These are phyloP conservation scores for Prinsepia uniflora DNA, from an alignment of 306 rosid genomes.

Conservation along the genomic window DNA sequence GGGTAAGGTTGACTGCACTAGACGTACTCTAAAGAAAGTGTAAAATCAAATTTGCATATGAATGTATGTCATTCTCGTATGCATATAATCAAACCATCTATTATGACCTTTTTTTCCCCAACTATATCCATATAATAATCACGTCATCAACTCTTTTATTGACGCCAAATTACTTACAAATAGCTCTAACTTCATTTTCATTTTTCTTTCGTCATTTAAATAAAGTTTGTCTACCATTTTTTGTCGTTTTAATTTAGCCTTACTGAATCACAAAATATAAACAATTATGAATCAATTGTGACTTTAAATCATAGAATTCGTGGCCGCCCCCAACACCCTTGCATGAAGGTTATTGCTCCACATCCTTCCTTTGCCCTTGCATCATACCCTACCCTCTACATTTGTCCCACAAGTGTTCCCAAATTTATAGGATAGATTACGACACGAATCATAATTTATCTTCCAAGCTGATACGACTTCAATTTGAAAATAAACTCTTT, in stretches of 20 bases:
- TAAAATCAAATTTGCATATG: neutral
- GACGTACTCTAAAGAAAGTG: too few relatives aligned
- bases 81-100: neutral
- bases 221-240: too few relatives aligned
- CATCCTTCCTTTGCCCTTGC: neutral
- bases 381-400: neutral
- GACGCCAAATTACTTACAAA: neutral
- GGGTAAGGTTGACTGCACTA: too few relatives aligned
- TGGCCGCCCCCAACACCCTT: neutral
- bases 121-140: neutral
- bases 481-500: too few relatives aligned
- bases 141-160: neutral
- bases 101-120: neutral
- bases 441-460: neutral
- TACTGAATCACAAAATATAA: neutral
- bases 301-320: neutral
- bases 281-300: too few relatives aligned
- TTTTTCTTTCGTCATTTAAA: neutral
- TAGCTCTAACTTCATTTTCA: neutral
- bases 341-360: neutral
- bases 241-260: neutral
- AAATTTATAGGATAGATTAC: neutral
- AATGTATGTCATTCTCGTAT: slow-evolving; percentile 8
- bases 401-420: neutral
- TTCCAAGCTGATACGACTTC: neutral